Evolutionary conservation across 148 eudicot species (phyloP).

Genomic region (Linanthus parryae): DNA sequence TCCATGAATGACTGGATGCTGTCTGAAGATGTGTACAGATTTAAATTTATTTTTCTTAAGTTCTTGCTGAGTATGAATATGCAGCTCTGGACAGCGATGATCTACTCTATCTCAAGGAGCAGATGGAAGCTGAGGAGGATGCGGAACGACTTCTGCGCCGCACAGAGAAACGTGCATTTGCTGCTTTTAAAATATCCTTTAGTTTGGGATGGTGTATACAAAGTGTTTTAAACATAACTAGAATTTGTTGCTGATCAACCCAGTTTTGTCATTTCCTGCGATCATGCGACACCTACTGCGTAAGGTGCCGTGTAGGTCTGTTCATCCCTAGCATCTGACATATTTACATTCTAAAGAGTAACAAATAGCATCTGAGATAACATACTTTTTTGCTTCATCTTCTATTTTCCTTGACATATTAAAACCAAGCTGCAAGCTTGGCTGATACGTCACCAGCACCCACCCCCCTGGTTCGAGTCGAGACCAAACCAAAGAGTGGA

Average conservation of each 20-base stretch:
- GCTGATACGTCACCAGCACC: slow-evolving; percentile 68
- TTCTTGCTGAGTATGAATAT: slow-evolving; percentile 29
- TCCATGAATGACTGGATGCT: no score
- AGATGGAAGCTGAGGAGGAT: slow-evolving; percentile 99
- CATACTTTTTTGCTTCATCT: not conserved
- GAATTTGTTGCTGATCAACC: not conserved
- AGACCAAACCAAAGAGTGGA: slow-evolving; percentile 89
- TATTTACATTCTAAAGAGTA: not conserved
- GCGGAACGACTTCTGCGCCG: slow-evolving; percentile 93
- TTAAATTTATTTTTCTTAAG: slow-evolving; percentile 4
- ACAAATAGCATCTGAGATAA: not conserved
- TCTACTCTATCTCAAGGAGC: slow-evolving; percentile 95
- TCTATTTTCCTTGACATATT: slow-evolving; percentile 34
- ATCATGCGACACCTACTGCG: no score
- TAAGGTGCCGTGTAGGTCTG: no score
- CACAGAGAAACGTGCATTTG: slow-evolving; percentile 96
- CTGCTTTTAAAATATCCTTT: slow-evolving; percentile 98
- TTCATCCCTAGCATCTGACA: not conserved
- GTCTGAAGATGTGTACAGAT: not conserved
- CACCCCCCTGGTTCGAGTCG: slow-evolving; percentile 74
- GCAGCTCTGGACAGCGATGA: slow-evolving; percentile 99
- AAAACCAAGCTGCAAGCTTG: slow-evolving; percentile 67
- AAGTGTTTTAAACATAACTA: not conserved
- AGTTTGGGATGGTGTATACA: not conserved
- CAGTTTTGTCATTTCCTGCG: not conserved